phyloP scores from a whole-genome alignment of 169 alveolate genomes.

The Toxoplasma gondii region DNA sequence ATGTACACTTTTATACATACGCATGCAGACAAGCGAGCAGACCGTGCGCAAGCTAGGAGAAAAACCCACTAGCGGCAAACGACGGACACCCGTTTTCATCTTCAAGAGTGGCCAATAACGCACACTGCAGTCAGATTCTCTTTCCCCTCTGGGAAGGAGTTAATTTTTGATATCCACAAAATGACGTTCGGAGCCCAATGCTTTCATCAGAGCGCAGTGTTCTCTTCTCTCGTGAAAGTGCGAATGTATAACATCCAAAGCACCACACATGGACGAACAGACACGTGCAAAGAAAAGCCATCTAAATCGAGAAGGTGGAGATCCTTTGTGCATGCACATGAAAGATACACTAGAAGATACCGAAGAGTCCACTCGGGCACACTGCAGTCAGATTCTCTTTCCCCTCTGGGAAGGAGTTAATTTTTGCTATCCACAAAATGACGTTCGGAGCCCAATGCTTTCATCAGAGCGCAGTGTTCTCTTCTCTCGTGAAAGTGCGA shows the following conservation, averaged over 20 bases:
- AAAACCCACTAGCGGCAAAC: too few relatives aligned
- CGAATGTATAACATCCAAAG: neutral
- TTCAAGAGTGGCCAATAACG: too few relatives aligned
- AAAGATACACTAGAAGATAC: neutral
- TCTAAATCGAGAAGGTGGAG: too few relatives aligned
- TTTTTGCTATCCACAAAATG: neutral
- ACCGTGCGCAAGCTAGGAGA: too few relatives aligned
- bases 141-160: too few relatives aligned
- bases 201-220: neutral
- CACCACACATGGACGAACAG: neutral
- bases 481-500: neutral
- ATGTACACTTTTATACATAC: too few relatives aligned
- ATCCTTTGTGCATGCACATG: neutral
- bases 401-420: too few relatives aligned
- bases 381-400: too few relatives aligned
- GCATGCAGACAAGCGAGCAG: too few relatives aligned
- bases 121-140: too few relatives aligned
- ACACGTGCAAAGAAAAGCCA: neutral
- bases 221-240: neutral
- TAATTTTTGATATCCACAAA: neutral
- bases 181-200: constrained; percentile 31
- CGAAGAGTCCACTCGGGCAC: too few relatives aligned
- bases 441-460: constrained; percentile 42
- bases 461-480: neutral
- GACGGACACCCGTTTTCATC: too few relatives aligned